These are phyloP conservation scores for Cryptosporidium muris DNA, from an alignment of 169 alveolate genomes.

Conservation along the genomic window DNA sequence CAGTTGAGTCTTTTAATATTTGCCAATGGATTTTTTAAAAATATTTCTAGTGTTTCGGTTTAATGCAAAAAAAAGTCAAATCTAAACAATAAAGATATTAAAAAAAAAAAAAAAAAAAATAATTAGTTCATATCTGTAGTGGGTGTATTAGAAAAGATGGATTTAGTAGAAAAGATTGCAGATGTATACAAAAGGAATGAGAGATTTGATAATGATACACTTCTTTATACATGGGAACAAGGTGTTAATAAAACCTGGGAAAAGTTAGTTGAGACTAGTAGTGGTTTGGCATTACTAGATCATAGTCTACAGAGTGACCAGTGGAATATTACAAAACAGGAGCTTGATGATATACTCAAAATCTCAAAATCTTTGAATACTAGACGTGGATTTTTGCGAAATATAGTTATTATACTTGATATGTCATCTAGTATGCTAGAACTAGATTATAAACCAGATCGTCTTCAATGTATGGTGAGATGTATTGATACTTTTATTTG, in stretches of 20 bases:
- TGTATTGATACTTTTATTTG: conserved; percentile 45
- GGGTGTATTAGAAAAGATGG: conserved; percentile 16
- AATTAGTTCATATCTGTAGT: neutral
- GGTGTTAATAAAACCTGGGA: conserved; percentile 65
- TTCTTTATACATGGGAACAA: conserved; percentile 59
- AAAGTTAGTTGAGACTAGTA: conserved; percentile 45
- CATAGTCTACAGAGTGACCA: conserved; percentile 1
- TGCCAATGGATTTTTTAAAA: neutral
- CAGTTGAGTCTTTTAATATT: neutral
- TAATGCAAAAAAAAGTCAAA: neutral
- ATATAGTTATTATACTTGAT: conserved; percentile 41
- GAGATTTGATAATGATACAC: conserved; percentile 10
- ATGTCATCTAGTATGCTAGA: conserved; percentile 70
- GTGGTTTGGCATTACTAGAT: conserved; percentile 29
- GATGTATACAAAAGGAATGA: neutral
- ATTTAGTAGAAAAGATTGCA: conserved; percentile 54
- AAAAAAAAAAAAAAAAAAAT: neutral
- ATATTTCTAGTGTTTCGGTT: neutral
- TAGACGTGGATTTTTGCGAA: conserved; percentile 61
- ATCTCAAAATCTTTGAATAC: neutral
- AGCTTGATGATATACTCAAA: conserved; percentile 11
- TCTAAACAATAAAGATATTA: neutral
- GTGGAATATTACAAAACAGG: neutral
- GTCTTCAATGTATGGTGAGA: conserved; percentile 56
- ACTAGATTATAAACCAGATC: conserved; percentile 60